Evolutionary conservation across 2,329 filamentous ascomycete species (phyloP).

Genomic region (Hymenoscyphus repandus): DNA sequence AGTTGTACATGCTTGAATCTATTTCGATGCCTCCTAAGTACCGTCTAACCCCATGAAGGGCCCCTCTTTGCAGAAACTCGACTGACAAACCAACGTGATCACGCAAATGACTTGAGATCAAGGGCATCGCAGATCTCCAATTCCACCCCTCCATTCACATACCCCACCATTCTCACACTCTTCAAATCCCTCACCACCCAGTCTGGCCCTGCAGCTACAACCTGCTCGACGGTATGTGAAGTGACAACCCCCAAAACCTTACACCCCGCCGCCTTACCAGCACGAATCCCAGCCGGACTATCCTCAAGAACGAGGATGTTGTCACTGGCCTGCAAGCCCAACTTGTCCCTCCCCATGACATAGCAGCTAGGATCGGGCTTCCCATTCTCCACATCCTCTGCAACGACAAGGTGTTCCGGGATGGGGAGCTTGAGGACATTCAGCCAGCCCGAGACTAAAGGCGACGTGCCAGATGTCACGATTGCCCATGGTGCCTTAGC

Average conservation of each 20-base stretch:
- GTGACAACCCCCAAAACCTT: slow-evolving; percentile 62
- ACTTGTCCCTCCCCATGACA: slow-evolving; percentile 56
- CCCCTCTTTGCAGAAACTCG: too few species aligned
- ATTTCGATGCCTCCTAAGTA: not conserved
- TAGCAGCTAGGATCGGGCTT: slow-evolving; percentile 78
- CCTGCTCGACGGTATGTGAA: slow-evolving; percentile 55
- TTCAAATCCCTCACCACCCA: slow-evolving; percentile 64
- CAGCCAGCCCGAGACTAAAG: slow-evolving; percentile 69
- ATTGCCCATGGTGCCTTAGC: slow-evolving; percentile 67
- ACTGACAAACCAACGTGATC: not conserved
- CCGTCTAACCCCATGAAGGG: too few species aligned
- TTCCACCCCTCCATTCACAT: slow-evolving; percentile 35
- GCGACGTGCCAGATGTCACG: slow-evolving; percentile 67
- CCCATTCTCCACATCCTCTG: slow-evolving; percentile 68
- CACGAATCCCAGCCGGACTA: slow-evolving; percentile 61
- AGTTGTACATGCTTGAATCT: not conserved
- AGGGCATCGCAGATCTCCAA: slow-evolving; percentile 28
- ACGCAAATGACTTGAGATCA: slow-evolving; percentile 13
- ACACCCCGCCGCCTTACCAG: slow-evolving; percentile 67
- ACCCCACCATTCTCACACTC: slow-evolving; percentile 49
- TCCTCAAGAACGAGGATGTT: slow-evolving; percentile 62
- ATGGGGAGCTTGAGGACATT: slow-evolving; percentile 57
- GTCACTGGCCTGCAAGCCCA: slow-evolving; percentile 39
- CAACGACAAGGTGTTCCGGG: slow-evolving; percentile 64
- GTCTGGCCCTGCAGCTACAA: slow-evolving; percentile 59